Conservation (phyloP, 768 basidiomycete genomes). For the Dioszegia aurantiaca region DNA sequence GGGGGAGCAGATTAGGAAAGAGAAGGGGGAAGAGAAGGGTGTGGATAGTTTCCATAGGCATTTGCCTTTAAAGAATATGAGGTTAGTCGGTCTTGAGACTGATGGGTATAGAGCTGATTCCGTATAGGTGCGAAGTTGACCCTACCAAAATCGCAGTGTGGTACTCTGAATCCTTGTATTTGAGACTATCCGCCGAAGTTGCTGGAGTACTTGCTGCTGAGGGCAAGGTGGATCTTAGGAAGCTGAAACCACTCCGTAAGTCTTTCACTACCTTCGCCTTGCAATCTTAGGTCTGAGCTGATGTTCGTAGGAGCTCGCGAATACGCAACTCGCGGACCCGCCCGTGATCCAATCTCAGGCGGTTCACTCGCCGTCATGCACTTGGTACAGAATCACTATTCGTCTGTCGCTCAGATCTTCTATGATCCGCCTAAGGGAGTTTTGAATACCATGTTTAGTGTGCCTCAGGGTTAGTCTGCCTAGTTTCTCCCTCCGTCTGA, state of each 20-base stretch:
- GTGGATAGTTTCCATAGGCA: conserved; percentile 63
- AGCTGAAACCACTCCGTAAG: conserved; percentile 59
- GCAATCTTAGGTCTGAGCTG: neutral
- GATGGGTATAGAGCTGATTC: neutral
- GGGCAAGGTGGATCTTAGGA: conserved; percentile 55
- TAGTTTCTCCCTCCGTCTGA: neutral
- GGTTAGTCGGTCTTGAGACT: conserved; percentile 43
- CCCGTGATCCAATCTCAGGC: conserved; percentile 56
- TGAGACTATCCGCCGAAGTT: conserved; percentile 60
- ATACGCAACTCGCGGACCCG: conserved; percentile 54
- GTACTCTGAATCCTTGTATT: conserved; percentile 58
- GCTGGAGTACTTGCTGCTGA: conserved; percentile 59
- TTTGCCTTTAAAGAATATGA: conserved; percentile 63
- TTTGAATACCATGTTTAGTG: conserved; percentile 57
- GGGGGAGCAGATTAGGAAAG: conserved; percentile 58
- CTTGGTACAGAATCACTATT: conserved; percentile 58
- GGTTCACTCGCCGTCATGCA: conserved; percentile 58
- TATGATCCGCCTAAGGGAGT: conserved; percentile 57
- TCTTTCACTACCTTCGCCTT: neutral
- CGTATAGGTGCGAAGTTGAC: conserved; percentile 59
- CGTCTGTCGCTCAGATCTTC: conserved; percentile 58
- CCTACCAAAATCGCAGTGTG: conserved; percentile 59
- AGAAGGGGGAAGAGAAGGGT: conserved; percentile 49
- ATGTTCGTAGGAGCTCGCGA: conserved; percentile 55
- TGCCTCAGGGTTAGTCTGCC: conserved; percentile 52